A percentile compares a stretch with the other conserved stretches of the same genome.
Evolutionary conservation across 2,329 filamentous ascomycete genomes (phyloP).

Genomic region (Annulohypoxylon truncatum): DNA sequence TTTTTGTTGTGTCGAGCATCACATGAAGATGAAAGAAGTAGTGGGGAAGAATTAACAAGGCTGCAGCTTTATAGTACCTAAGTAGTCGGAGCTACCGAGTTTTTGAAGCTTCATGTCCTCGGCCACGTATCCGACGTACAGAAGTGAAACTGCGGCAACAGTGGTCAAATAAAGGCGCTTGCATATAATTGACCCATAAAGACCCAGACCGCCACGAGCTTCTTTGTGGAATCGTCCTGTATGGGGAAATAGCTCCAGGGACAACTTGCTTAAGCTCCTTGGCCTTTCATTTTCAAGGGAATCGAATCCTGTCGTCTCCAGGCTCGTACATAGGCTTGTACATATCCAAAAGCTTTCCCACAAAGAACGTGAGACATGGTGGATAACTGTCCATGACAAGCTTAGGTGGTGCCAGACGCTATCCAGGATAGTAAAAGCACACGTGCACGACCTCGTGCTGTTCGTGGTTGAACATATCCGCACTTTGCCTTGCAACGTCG

Average conservation of each 20-base stretch:
- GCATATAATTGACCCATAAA: constrained; percentile 27
- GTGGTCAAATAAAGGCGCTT: constrained; percentile 28
- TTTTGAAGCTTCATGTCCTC: constrained; percentile 4
- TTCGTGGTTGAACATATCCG: constrained; percentile 11
- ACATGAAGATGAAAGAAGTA: constrained; percentile 20
- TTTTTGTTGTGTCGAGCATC: constrained; percentile 24
- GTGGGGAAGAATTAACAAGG: constrained; percentile 24
- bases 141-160: constrained; percentile 23
- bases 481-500: neutral
- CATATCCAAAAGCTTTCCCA: constrained; percentile 6
- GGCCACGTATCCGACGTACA: constrained; percentile 19
- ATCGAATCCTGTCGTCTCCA: neutral
- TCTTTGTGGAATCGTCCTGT: constrained; percentile 7
- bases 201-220: constrained; percentile 13
- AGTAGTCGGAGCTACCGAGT: neutral
- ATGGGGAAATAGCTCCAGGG: constrained; percentile 18
- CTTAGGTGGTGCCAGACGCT: neutral
- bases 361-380: constrained; percentile 10
- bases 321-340: neutral
- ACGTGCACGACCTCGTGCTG: neutral
- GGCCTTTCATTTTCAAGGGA: constrained; percentile 11
- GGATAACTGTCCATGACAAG: constrained; percentile 5
- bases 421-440: constrained; percentile 18
- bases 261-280: constrained; percentile 7
- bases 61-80: neutral